Percentiles rank a stretch among this genome's conserved stretches.
Conservation (phyloP, 352 stramenopile genomes). For the Pythium dissotocum region DNA sequence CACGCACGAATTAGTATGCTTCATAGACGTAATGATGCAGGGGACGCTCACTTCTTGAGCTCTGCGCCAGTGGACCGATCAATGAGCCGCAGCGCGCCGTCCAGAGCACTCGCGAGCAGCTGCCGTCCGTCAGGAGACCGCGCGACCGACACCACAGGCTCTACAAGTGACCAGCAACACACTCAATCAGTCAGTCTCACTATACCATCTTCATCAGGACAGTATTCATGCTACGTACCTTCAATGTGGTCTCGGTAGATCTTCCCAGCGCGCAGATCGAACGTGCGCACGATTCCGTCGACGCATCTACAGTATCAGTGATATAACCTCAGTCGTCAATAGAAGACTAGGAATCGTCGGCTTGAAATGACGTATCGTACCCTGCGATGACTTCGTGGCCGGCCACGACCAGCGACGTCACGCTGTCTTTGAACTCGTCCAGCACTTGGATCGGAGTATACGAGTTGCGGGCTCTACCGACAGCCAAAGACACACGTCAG, state of each 20-base stretch:
- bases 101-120: conserved; percentile 76
- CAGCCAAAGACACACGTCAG: too few species aligned
- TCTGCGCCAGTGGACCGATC: conserved; percentile 64
- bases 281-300: conserved; percentile 82
- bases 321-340: background rate
- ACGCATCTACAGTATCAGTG: conserved; percentile 60
- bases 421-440: conserved; percentile 88
- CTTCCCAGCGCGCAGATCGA: conserved; percentile 74
- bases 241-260: conserved; percentile 77
- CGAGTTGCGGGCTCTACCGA: conserved; percentile 60
- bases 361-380: conserved; percentile 30
- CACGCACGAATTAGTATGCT: background rate
- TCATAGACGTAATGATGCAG: too few species aligned
- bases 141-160: conserved; percentile 76
- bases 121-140: conserved; percentile 74
- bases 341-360: too few species aligned
- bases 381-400: conserved; percentile 82
- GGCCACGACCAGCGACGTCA: conserved; percentile 79
- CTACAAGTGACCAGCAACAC: conserved; percentile 31
- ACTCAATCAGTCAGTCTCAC: conserved; percentile 1
- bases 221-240: conserved; percentile 26
- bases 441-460: conserved; percentile 84
- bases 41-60: conserved; percentile 56
- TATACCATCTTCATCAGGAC: background rate
- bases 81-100: conserved; percentile 74